Evolutionary conservation across 352 stramenopile genomes (phyloP).

Genomic region (Pythium sp.): DNA sequence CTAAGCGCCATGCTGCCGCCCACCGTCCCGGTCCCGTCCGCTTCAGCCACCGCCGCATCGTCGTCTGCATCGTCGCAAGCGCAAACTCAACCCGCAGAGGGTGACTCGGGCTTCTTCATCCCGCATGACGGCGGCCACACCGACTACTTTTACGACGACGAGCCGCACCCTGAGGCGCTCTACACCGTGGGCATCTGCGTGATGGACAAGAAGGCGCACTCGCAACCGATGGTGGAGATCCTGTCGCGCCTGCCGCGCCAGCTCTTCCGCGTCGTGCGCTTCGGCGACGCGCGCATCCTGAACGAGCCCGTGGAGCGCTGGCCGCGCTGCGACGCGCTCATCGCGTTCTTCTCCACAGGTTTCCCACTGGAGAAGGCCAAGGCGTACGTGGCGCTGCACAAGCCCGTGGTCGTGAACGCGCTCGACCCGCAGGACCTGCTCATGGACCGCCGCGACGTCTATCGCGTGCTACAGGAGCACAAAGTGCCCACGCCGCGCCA

Average conservation of each 20-base stretch:
- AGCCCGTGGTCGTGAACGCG: constrained; percentile 97
- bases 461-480: constrained; percentile 89
- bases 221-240: constrained; percentile 96
- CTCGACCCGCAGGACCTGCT: constrained; percentile 94
- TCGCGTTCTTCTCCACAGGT: constrained; percentile 97
- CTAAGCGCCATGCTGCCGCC: constrained; percentile 9
- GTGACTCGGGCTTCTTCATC: constrained; percentile 20
- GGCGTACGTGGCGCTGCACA: constrained; percentile 93
- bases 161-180: constrained; percentile 6
- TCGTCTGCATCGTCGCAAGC: neutral
- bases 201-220: constrained; percentile 97
- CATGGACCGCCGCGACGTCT: constrained; percentile 95
- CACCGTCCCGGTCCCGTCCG: neutral
- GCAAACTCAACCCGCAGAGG: neutral
- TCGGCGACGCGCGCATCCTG: constrained; percentile 96
- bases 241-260: constrained; percentile 83
- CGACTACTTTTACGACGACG: constrained; percentile 10
- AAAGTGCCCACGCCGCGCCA: constrained; percentile 94
- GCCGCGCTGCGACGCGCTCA: constrained; percentile 95
- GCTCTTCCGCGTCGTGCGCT: constrained; percentile 96
- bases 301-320: constrained; percentile 91
- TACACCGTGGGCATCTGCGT: constrained; percentile 95
- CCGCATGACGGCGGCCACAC: constrained; percentile 11
- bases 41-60: neutral
- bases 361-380: constrained; percentile 98